Evolutionary conservation across 768 basidiomycete genomes (phyloP).

Genomic region (Kwoniella heveanensis): DNA sequence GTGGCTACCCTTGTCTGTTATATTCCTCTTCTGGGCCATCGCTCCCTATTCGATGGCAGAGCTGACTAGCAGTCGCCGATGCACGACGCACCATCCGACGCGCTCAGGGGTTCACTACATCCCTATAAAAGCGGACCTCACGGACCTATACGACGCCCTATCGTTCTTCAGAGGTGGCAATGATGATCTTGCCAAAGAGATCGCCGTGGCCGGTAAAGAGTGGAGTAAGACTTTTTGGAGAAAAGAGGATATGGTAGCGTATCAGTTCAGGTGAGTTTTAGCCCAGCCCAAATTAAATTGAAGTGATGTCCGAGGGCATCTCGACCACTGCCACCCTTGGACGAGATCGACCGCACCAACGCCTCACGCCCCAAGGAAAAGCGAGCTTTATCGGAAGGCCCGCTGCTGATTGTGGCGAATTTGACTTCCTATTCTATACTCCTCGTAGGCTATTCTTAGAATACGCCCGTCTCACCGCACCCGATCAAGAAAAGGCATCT

Average conservation of each 20-base stretch:
- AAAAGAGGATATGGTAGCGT: slow-evolving; percentile 55
- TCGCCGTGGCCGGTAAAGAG: slow-evolving; percentile 53
- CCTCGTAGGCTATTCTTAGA: slow-evolving; percentile 47
- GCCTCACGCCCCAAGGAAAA: too few relatives aligned
- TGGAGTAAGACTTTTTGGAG: slow-evolving; percentile 57
- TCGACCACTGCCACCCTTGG: too few relatives aligned
- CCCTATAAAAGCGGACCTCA: slow-evolving; percentile 57
- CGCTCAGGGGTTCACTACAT: slow-evolving; percentile 56
- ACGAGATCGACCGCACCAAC: too few relatives aligned
- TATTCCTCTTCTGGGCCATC: background rate
- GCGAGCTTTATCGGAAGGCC: background rate
- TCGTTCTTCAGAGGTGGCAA: slow-evolving; percentile 52
- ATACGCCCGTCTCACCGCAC: slow-evolving; percentile 43
- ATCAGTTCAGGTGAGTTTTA: slow-evolving; percentile 45
- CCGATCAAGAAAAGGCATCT: slow-evolving; percentile 31
- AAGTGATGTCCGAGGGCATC: too few relatives aligned
- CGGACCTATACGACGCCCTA: slow-evolving; percentile 57
- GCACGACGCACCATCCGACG: too few relatives aligned
- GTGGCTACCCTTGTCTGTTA: too few relatives aligned
- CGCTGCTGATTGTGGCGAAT: background rate
- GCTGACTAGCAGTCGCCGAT: too few relatives aligned
- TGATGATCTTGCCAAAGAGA: slow-evolving; percentile 55
- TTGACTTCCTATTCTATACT: background rate
- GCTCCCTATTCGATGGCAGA: too few relatives aligned
- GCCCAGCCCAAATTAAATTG: too few relatives aligned